phyloP scores from a whole-genome alignment of 495 filamentous ascomycete species.

The Aspergillus indologenus region DNA sequence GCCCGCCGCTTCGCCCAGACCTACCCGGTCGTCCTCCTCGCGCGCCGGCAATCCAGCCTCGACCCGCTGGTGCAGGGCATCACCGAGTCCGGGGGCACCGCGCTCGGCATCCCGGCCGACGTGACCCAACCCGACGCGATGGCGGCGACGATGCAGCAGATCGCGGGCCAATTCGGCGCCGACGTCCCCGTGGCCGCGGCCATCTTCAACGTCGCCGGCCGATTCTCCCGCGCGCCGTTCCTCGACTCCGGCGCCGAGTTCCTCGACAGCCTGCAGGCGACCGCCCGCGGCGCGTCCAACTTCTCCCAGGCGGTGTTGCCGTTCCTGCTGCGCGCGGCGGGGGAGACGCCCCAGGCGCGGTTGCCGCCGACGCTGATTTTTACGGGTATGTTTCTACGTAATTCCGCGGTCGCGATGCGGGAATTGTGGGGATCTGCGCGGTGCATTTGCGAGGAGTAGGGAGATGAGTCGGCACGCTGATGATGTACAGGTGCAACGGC shows the following conservation, averaged over 20 bases:
- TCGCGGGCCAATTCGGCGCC: slow-evolving; percentile 47
- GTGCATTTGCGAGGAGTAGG: background rate
- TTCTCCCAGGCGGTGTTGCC: slow-evolving; percentile 67
- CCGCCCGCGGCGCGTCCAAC: slow-evolving; percentile 59
- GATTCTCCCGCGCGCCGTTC: slow-evolving; percentile 62
- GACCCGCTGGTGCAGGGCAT: slow-evolving; percentile 60
- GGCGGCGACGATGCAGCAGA: slow-evolving; percentile 52
- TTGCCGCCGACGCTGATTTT: slow-evolving; percentile 68
- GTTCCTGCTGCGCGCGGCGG: slow-evolving; percentile 48
- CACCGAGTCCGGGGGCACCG: slow-evolving; percentile 56
- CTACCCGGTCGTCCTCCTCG: slow-evolving; percentile 67
- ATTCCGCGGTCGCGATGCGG: background rate
- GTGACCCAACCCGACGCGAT: slow-evolving; percentile 51
- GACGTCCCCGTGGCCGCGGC: slow-evolving; percentile 55
- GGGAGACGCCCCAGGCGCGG: slow-evolving; percentile 32
- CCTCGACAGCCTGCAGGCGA: slow-evolving; percentile 36
- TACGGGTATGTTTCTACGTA: slow-evolving; percentile 35
- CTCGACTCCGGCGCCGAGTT: slow-evolving; percentile 62
- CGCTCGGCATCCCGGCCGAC: slow-evolving; percentile 63
- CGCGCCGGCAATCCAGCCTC: slow-evolving; percentile 56
- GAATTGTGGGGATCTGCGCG: too few relatives aligned
- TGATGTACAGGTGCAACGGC: slow-evolving; percentile 58
- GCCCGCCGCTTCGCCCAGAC: slow-evolving; percentile 57
- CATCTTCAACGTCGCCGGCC: slow-evolving; percentile 64
- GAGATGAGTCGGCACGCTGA: background rate